Conservation (phyloP, 179 eudicot genomes). For the Spinacia oleracea region DNA sequence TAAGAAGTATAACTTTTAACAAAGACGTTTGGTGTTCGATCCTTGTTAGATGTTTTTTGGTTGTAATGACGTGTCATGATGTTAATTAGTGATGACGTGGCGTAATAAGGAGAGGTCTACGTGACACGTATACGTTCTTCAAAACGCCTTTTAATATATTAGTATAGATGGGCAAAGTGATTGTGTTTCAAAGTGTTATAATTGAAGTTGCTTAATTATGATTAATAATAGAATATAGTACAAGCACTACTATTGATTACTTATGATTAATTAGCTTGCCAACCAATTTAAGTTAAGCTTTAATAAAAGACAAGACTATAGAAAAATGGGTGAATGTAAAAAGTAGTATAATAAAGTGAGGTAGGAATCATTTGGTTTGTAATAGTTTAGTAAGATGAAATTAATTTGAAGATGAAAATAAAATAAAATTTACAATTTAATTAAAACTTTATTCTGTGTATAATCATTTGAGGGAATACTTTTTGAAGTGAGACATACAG, state of each 20-base stretch:
- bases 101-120: too few species aligned
- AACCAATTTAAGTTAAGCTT: conserved; percentile 16
- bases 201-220: too few species aligned
- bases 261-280: conserved; percentile 21
- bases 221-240: too few species aligned
- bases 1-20: too few species aligned
- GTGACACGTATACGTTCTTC: too few species aligned
- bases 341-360: not conserved
- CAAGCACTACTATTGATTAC: conserved; percentile 7
- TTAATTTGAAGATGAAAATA: too few species aligned
- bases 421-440: too few species aligned
- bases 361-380: conserved; percentile 14
- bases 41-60: too few species aligned
- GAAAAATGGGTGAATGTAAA: not conserved
- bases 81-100: too few species aligned
- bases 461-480: conserved; percentile 9
- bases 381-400: not conserved
- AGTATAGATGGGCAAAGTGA: not conserved
- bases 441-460: not conserved
- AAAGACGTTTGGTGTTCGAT: too few species aligned
- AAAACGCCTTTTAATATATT: too few species aligned
- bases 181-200: not conserved
- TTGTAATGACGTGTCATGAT: too few species aligned
- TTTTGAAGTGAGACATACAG: not conserved
- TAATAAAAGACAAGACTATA: not conserved